Percentiles rank a stretch among this genome's conserved stretches.
These are phyloP conservation scores for Diaporthe citri DNA, from an alignment of 2,329 filamentous ascomycete species.

Conservation along the genomic window DNA sequence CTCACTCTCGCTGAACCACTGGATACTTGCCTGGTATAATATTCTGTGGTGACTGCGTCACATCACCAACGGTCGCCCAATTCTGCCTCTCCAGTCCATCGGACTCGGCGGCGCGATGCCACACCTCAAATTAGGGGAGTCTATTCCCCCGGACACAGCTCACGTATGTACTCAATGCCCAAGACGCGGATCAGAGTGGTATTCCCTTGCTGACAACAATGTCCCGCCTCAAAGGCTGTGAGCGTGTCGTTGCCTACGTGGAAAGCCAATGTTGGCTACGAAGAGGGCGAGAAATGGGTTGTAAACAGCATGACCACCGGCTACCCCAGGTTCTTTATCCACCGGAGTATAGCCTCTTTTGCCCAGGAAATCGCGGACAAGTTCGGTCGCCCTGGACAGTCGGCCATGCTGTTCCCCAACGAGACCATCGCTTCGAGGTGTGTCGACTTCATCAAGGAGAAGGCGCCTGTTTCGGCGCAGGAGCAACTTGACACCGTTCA, in stretches of 20 bases:
- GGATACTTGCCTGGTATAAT: not conserved
- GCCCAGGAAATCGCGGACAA: conserved; percentile 74
- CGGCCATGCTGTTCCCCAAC: conserved; percentile 88
- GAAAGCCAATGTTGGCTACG: conserved; percentile 90
- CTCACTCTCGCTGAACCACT: not conserved
- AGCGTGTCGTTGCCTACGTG: conserved; percentile 97
- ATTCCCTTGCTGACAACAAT: not conserved
- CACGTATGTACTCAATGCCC: conserved; percentile 70
- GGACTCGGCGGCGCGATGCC: conserved; percentile 53
- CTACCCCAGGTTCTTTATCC: conserved; percentile 95
- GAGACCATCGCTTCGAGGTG: conserved; percentile 78
- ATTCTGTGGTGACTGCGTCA: not conserved
- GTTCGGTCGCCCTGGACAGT: conserved; percentile 72
- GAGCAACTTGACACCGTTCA: conserved; percentile 69
- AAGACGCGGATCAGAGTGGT: not conserved
- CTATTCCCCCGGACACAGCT: conserved; percentile 82
- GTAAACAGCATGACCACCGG: conserved; percentile 86
- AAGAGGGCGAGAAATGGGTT: conserved; percentile 93
- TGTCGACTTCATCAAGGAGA: conserved; percentile 76
- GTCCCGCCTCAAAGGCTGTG: conserved; percentile 76
- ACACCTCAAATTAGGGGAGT: conserved; percentile 71
- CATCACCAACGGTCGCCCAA: not conserved
- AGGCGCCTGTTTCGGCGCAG: conserved; percentile 64
- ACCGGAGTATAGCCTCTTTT: conserved; percentile 83
- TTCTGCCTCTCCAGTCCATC: not conserved